Percentiles rank a stretch among this genome's conserved stretches.
Evolutionary conservation across 2,329 filamentous ascomycete genomes (phyloP).

Genomic region (Penicillium capsulatum): DNA sequence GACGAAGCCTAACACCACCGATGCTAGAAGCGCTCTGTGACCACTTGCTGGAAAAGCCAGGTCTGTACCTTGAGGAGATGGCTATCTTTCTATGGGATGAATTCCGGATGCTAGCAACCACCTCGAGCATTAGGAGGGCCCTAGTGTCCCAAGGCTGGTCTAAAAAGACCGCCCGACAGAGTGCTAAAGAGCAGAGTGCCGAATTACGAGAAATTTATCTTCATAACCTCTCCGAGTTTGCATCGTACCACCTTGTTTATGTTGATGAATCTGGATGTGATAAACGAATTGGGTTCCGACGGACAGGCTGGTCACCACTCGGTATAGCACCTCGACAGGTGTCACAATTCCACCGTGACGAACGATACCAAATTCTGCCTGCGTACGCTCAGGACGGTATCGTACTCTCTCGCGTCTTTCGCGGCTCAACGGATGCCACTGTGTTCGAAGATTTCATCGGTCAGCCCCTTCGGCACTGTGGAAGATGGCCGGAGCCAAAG

Average conservation of each 20-base stretch:
- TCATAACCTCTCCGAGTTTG: background rate
- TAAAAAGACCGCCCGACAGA: slow-evolving; percentile 2
- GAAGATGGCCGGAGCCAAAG: slow-evolving; percentile 6
- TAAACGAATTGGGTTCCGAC: slow-evolving; percentile 1
- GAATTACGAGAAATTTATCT: background rate
- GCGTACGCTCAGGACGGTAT: slow-evolving; percentile 5
- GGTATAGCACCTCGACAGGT: slow-evolving; percentile 1
- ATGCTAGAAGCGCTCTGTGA: slow-evolving; percentile 27
- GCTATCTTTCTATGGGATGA: slow-evolving; percentile 24
- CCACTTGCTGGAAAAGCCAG: slow-evolving; percentile 29
- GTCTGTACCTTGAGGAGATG: slow-evolving; percentile 30
- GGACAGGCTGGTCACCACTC: slow-evolving; percentile 2
- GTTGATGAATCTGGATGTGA: too few relatives aligned
- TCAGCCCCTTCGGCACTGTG: slow-evolving; percentile 4
- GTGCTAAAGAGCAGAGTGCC: slow-evolving; percentile 1
- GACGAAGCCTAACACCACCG: slow-evolving; percentile 7
- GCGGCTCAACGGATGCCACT: slow-evolving; percentile 2
- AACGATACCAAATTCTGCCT: slow-evolving; percentile 6
- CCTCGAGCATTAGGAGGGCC: slow-evolving; percentile 22
- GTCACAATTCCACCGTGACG: slow-evolving; percentile 3
- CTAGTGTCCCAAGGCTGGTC: slow-evolving; percentile 1
- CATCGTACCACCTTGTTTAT: too few relatives aligned
- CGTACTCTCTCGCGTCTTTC: slow-evolving; percentile 4
- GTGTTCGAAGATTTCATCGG: slow-evolving; percentile 6
- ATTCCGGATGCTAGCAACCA: slow-evolving; percentile 18